Evolutionary conservation across 345 rosid genomes (phyloP), one percentile per base, ranked within the genome.

Genomic region (Schrenkiella parvula): DNA sequence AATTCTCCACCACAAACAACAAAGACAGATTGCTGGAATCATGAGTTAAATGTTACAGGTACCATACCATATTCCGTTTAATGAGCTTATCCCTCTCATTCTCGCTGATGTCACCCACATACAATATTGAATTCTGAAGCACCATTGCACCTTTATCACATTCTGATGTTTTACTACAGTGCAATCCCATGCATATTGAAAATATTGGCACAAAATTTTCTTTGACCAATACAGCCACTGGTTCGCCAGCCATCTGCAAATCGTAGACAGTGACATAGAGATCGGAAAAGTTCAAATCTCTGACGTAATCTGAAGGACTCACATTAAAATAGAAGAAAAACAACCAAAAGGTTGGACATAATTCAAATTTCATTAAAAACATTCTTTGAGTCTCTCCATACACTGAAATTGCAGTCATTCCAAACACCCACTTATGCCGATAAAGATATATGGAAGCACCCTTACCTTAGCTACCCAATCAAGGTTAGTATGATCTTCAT

Each of bases 161-260:
- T 50, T 81, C 87, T 77, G 87, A 78, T 58, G 65, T 80, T 76
- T 83, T 79, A 76, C 92, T 84, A 81, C 96, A 87, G 79, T 83
- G 84, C 82, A 85, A 79, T 42, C 85, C 85, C 82, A 89, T 89
- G 70, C 92, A 86, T 68, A 91, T 72, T 5, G 98, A 85, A 80
- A 93, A 91, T 74, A 93, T 86, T 10, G 97, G 84, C 79, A 89
- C 97, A 79, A 93, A 91, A 76, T 91, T 86, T 74, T 82, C 82
- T 67, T 76, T 86, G 53, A 89, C 80, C 76, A 93, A 65, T 62
- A 67, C 77, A 60, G 82, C 77, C 85, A 84, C 64, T 50, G 92
- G 82, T 78, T 82, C 84, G 52, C 87, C 78, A 66, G 90, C 76
- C 72, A 91, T 78, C 98, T 91, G 90, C 80, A 82, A 72, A 53